phyloP scores from a whole-genome alignment of 106 monocot genomes.

The Dendrobium chrysotoxum region DNA sequence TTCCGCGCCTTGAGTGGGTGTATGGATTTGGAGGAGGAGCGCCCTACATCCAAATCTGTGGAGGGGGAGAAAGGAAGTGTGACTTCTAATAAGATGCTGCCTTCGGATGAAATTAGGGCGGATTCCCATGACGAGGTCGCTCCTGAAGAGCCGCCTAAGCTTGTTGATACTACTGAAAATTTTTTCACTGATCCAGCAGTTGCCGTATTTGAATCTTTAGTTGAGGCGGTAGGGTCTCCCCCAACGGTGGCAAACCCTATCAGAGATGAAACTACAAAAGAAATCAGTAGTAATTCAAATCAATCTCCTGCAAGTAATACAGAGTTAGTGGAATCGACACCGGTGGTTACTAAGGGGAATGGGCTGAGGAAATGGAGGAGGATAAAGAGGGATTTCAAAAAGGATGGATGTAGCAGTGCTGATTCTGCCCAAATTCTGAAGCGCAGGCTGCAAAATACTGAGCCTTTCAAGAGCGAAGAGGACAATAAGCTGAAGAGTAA shows the following conservation, averaged over 20 bases:
- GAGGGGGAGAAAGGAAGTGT: neutral
- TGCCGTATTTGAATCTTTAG: neutral
- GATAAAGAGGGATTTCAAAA: conserved; percentile 32
- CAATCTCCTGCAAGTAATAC: neutral
- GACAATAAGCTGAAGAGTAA: conserved; percentile 28
- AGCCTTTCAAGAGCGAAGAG: conserved; percentile 22
- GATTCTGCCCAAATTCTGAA: conserved; percentile 46
- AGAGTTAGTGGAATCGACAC: neutral
- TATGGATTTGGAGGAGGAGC: neutral
- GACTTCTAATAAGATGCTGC: neutral
- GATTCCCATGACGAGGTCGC: neutral
- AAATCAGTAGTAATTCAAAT: neutral
- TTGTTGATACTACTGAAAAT: neutral
- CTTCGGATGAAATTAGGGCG: neutral
- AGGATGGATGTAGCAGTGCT: conserved; percentile 18
- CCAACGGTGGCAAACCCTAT: neutral
- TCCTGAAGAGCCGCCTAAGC: neutral
- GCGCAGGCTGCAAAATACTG: conserved; percentile 35
- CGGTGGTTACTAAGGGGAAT: conserved; percentile 23
- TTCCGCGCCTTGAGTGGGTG: neutral
- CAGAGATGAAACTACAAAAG: neutral
- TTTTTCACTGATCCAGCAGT: neutral
- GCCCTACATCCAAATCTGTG: neutral
- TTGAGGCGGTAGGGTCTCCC: neutral
- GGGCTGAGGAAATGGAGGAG: conserved; percentile 78